Base-by-base conservation (phyloP, 192 early-diverging fungal genomes). In the Mortierella antarctica region DNA sequence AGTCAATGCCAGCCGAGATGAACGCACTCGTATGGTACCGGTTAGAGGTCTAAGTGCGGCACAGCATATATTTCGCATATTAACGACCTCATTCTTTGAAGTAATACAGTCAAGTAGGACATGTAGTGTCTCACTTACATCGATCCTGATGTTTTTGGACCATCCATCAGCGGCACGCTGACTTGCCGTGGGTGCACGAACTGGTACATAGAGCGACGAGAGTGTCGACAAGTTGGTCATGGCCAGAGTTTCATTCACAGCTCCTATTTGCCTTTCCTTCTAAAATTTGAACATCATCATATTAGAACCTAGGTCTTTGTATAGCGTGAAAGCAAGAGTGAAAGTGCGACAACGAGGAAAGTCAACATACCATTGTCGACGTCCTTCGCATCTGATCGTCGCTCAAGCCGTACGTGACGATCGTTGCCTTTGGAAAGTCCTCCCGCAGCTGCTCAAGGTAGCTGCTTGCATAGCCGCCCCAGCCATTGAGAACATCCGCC, bases 351-450 rank as follows among this genome's bases (percentile, higher is more conserved):
- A 7, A 31, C 14, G 14, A 20, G 14, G 47, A 49, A 12, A 52
- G 6, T 23, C 0, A 12, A 31, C 54, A 41, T 64, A 80, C 77
- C 64, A 72, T 42, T 5, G 77, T 80, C 12, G 51, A 8, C 21
- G 6, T 42, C 20, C 56, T 67, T 9, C 58, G 65, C 77, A 80
- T 80, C 31, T 72, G 47, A n/a, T 51, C 50, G 44, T 78, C 73
- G 18, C 74, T 85, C 46, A 88, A 82, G 17, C 83, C 90, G 73
- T 88, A 93, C 9, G 88, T 86, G 5, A 91, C 47, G 8, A 95
- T 69, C 4, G 90, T 60, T 0, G 85, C 57, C 62, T 95, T 95
- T 0, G 91, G 88, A 76, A 79, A 95, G 69, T 95, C 93, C 20
- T 95, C 92, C 9, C 89, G 88, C 55, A 92, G 68, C 48, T 83